Evolutionary conservation across 352 stramenopile species (phyloP).

Genomic region (Lagenidium giganteum): DNA sequence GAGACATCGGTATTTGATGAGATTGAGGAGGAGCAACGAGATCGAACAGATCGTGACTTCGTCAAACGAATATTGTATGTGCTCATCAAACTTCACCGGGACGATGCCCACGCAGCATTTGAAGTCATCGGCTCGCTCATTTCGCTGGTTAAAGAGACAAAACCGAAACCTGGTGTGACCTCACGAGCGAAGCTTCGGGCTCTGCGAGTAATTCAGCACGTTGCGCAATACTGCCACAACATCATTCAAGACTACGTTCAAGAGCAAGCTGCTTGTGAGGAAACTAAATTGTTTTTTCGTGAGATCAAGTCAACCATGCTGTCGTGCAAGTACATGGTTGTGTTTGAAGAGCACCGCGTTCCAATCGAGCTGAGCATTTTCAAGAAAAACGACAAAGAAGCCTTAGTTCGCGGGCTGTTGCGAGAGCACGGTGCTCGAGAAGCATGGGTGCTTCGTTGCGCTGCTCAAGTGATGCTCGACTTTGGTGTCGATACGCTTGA

Average conservation of each 20-base stretch:
- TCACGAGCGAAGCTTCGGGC: constrained; percentile 48
- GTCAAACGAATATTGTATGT: constrained; percentile 29
- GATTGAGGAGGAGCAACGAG: constrained; percentile 22
- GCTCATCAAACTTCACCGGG: constrained; percentile 11
- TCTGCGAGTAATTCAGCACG: constrained; percentile 25
- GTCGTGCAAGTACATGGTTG: constrained; percentile 33
- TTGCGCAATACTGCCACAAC: constrained; percentile 21
- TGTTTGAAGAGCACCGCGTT: constrained; percentile 49
- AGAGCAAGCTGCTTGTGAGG: constrained; percentile 21
- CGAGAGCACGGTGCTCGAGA: constrained; percentile 22
- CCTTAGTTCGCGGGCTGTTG: constrained; percentile 35
- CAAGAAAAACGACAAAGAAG: constrained; percentile 40
- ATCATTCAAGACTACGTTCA: constrained; percentile 16
- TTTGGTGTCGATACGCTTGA: constrained; percentile 34
- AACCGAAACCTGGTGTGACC: constrained; percentile 42
- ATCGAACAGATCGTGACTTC: constrained; percentile 26
- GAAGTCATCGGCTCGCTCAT: constrained; percentile 33
- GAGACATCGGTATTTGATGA: constrained; percentile 19
- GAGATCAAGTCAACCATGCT: too few species aligned
- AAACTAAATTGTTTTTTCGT: too few species aligned
- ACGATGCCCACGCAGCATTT: constrained; percentile 10
- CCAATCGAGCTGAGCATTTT: constrained; percentile 36
- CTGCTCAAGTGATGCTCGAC: constrained; percentile 40
- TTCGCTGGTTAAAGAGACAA: constrained; percentile 33
- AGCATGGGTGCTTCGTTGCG: constrained; percentile 32